These are phyloP conservation scores for Cladosporium sp. DNA, from an alignment of 2,329 filamentous ascomycete species.

Conservation along the genomic window DNA sequence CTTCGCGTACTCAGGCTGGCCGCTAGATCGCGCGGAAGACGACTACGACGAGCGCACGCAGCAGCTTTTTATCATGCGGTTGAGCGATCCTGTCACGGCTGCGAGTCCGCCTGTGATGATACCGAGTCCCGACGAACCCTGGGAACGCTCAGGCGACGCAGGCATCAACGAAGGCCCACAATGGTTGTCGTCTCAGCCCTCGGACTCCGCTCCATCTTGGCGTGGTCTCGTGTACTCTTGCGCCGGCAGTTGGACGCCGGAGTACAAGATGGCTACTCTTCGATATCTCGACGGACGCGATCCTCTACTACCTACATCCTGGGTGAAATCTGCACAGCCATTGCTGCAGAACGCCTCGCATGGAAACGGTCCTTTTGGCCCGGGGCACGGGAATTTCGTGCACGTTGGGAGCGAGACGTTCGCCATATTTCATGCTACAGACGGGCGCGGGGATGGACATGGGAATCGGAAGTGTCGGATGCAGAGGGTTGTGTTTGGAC, in stretches of 20 bases:
- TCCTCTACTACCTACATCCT: conserved; percentile 40
- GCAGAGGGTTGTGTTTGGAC: conserved; percentile 42
- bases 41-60: conserved; percentile 40
- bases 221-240: conserved; percentile 49
- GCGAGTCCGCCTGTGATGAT: conserved; percentile 38
- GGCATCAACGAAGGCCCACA: conserved; percentile 48
- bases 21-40: conserved; percentile 27
- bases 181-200: conserved; percentile 26
- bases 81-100: conserved; percentile 40
- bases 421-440: conserved; percentile 49
- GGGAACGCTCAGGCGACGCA: conserved; percentile 42
- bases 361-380: conserved; percentile 43
- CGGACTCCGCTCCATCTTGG: conserved; percentile 35
- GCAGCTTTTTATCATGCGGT: conserved; percentile 46
- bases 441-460: conserved; percentile 46
- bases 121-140: conserved; percentile 41
- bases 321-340: conserved; percentile 43
- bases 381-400: conserved; percentile 49
- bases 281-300: conserved; percentile 41
- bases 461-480: conserved; percentile 46
- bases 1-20: conserved; percentile 51
- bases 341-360: conserved; percentile 42
- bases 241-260: conserved; percentile 48
- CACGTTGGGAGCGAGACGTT: conserved; percentile 44
- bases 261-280: conserved; percentile 52